Evolutionary conservation across 805 yeast species (phyloP).

Genomic region (Wickerhamomyces mucosus): DNA sequence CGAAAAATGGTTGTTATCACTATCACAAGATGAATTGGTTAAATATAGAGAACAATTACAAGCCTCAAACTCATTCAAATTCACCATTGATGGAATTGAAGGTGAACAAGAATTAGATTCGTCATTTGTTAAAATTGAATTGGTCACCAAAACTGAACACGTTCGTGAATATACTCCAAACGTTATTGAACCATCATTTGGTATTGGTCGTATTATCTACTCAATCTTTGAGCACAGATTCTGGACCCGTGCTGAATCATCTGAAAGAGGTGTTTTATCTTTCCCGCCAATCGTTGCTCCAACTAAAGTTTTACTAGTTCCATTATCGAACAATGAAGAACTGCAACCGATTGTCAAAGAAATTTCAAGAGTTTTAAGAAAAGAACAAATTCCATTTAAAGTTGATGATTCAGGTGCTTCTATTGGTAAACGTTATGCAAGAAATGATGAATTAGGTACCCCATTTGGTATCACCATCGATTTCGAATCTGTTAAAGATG

Average conservation of each 20-base stretch:
- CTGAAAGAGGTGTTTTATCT: constrained; percentile 81
- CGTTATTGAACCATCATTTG: constrained; percentile 98
- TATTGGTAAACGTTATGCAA: constrained; percentile 95
- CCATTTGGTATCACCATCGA: constrained; percentile 98
- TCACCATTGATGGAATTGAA: constrained; percentile 57
- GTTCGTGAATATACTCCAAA: constrained; percentile 93
- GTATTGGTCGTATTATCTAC: constrained; percentile 95
- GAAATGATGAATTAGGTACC: constrained; percentile 97
- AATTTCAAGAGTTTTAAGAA: constrained; percentile 64
- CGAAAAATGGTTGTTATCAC: constrained; percentile 63
- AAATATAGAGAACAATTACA: constrained; percentile 60
- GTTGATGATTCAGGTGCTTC: constrained; percentile 96
- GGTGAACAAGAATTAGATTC: constrained; percentile 63
- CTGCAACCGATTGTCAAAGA: constrained; percentile 66
- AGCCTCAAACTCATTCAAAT: constrained; percentile 51
- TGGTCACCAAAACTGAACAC: constrained; percentile 76
- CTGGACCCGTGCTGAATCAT: constrained; percentile 91
- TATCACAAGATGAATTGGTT: constrained; percentile 82
- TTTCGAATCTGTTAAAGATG: constrained; percentile 83
- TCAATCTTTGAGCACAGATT: constrained; percentile 87
- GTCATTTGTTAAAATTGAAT: constrained; percentile 64
- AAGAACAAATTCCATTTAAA: constrained; percentile 83
- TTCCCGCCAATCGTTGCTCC: constrained; percentile 96
- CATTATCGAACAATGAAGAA: constrained; percentile 77
- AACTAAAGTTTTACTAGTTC: constrained; percentile 91